Base-by-base conservation (phyloP, 2,329 filamentous ascomycete species). In the Penicillium sp. region DNA sequence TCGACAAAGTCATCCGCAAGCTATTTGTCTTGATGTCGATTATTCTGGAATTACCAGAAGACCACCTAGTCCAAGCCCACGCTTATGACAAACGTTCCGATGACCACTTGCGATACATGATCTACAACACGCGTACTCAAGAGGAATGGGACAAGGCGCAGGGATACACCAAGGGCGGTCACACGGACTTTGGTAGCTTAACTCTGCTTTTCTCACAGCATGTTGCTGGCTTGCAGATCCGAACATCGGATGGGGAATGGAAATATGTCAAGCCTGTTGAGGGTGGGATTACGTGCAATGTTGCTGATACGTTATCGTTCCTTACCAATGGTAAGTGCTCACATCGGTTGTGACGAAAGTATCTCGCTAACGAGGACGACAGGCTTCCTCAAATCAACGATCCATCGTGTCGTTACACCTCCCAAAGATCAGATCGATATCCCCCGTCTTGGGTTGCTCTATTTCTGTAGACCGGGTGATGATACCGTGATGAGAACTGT, bases 41-140 rank as follows among this genome's bases (percentile, higher is more conserved):
- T 43, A 77, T 87, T 1, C 77, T 88, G 0, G 80, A 88, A 64
- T 72, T 89, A 0, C 83, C 83, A 0, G 80, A 84, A 50, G 83
- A 87, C 15, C 78, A 80, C 55, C 74, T 87, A 29, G 75, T 82
- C 60, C 73, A 80, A 25, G 74, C 82, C 1, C 86, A 88, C 68
- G 76, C 74, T 2, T 88, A 86, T 70, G 79, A 84, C 2, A 77
- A 79, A 29, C 78, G 81, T 36, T 79, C 80, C 9, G 83, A 86
- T 61, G 83, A 83, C 35, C 83, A 87, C 56, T 75, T 86, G 33
- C 78, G 86, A 2, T 87, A 86, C 67, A 86, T 86, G 83, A 78
- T 81, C 48, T 86, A 86, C 61, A 75, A 77, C 23, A 77, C 78
- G 1, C 80, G 83, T 33, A 78, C 75, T 0, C 70, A 75, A 0